These are phyloP conservation scores for Gnaphalium uliginosum DNA, from an alignment of 129 eudicot species.

Conservation along the genomic window DNA sequence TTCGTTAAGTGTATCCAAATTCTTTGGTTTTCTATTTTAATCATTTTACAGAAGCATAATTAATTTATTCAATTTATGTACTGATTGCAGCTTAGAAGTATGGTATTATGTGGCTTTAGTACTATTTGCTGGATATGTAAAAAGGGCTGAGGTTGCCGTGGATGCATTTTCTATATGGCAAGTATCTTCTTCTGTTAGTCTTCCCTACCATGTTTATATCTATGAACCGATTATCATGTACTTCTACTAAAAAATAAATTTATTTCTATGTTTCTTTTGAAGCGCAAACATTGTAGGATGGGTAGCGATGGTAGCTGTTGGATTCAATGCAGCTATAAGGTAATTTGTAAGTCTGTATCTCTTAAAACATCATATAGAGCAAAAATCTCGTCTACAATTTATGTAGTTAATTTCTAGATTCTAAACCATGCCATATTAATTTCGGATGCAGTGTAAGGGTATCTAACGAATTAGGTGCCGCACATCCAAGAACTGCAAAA, in stretches of 20 bases:
- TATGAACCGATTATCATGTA: no score
- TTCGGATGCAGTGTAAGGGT: conserved; percentile 11
- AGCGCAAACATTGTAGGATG: neutral
- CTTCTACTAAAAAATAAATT: no score
- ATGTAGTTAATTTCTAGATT: neutral
- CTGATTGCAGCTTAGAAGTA: neutral
- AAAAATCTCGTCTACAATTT: neutral
- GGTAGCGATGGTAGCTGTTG: neutral
- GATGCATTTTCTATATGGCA: neutral
- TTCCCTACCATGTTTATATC: neutral
- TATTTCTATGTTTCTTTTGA: neutral
- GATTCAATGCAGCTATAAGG: neutral
- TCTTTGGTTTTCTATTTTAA: no score
- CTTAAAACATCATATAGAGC: neutral
- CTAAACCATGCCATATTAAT: neutral
- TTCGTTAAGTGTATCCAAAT: no score
- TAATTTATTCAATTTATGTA: neutral
- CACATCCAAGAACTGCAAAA: neutral
- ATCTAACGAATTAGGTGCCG: conserved; percentile 7
- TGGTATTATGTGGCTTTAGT: neutral
- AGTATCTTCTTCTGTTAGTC: neutral
- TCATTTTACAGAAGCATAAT: neutral
- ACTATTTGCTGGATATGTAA: neutral
- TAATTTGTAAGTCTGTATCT: neutral
- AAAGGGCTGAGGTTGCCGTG: neutral